phyloP scores from a whole-genome alignment of 2,329 filamentous ascomycete genomes.

The Blastomyces silverae region DNA sequence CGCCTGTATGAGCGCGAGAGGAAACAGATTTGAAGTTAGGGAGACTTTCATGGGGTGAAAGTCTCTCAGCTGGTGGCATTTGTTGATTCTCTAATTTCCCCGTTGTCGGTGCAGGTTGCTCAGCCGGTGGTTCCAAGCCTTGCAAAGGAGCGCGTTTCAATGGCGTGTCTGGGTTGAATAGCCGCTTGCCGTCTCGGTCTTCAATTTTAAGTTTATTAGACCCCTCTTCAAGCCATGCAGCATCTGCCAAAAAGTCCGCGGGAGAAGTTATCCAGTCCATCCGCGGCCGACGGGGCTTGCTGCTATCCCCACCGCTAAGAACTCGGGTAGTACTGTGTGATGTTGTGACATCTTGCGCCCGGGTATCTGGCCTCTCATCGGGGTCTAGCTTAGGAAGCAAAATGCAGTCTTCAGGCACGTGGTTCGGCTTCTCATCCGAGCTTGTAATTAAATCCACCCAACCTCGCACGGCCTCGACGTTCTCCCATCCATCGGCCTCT shows the following conservation, averaged over 20 bases:
- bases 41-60: conserved; percentile 27
- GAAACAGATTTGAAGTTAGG: conserved; percentile 37
- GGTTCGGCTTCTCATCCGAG: conserved; percentile 39
- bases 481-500: conserved; percentile 67
- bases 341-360: not conserved
- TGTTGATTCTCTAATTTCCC: not conserved
- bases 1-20: conserved; percentile 26
- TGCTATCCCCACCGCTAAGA: conserved; percentile 37
- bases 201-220: conserved; percentile 75
- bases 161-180: conserved; percentile 45
- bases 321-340: conserved; percentile 30
- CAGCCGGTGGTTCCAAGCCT: not conserved
- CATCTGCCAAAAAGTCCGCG: conserved; percentile 79
- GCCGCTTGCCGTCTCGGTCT: conserved; percentile 65
- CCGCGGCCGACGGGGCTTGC: conserved; percentile 63
- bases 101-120: not conserved
- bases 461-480: conserved; percentile 61
- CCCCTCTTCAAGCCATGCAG: conserved; percentile 80
- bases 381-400: conserved; percentile 41
- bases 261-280: conserved; percentile 81
- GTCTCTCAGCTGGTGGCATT: not conserved
- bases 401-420: conserved; percentile 43
- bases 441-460: conserved; percentile 69
- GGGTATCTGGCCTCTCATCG: not conserved
- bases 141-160: conserved; percentile 20